phyloP scores from a whole-genome alignment of 345 rosid genomes.

The Euphorbia lathyris region DNA sequence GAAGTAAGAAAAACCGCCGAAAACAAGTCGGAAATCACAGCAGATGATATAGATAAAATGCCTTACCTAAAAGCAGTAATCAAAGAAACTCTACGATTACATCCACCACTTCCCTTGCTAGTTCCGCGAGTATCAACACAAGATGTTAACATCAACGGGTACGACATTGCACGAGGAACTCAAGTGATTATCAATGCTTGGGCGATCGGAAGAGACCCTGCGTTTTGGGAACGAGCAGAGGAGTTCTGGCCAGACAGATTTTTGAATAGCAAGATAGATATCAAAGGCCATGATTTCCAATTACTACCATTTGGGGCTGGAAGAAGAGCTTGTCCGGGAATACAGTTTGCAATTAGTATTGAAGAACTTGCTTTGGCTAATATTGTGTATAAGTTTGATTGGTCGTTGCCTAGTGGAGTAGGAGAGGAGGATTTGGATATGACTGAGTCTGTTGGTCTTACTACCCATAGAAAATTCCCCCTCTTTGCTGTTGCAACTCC shows the following conservation, averaged over 20 bases:
- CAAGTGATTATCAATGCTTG: conserved; percentile 24
- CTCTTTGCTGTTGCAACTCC: conserved; percentile 28
- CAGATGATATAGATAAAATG: conserved; percentile 19
- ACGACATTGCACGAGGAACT: conserved; percentile 30
- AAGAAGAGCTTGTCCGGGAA: conserved; percentile 39
- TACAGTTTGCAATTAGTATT: conserved; percentile 11
- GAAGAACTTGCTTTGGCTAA: conserved; percentile 29
- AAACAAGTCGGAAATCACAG: neutral
- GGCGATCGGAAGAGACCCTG: conserved; percentile 40
- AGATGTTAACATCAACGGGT: conserved; percentile 26
- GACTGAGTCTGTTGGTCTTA: conserved; percentile 23
- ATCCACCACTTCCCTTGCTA: conserved; percentile 41
- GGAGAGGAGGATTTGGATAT: conserved; percentile 29
- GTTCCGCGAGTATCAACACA: conserved; percentile 27
- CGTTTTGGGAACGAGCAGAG: conserved; percentile 23
- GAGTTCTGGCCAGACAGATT: conserved; percentile 42
- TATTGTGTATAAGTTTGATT: conserved; percentile 30
- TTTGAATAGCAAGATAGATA: conserved; percentile 24
- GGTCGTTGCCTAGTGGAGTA: conserved; percentile 30
- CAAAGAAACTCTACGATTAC: conserved; percentile 37
- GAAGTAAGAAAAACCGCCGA: conserved; percentile 20
- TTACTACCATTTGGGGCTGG: conserved; percentile 42
- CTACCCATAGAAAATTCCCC: conserved; percentile 29
- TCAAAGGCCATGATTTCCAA: conserved; percentile 33
- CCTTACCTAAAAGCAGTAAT: conserved; percentile 34